Conservation (phyloP, 257 asterid genomes). For the Mitragyna speciosa region DNA sequence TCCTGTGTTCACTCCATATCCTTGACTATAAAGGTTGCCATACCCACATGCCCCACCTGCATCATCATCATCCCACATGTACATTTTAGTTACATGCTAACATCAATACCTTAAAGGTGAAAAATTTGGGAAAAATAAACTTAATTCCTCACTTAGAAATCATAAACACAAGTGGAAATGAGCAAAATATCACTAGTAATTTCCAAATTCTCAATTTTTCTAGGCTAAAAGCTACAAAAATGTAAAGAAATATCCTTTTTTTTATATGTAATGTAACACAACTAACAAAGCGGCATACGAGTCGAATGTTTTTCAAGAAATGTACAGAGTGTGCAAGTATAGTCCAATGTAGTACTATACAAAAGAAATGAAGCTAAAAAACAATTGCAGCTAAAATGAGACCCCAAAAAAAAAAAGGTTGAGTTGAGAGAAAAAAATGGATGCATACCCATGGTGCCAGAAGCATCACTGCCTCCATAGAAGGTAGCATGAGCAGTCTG, state of each 20-base stretch:
- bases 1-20: conserved; percentile 84
- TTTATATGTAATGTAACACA: too few species aligned
- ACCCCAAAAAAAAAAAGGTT: neutral
- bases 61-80: neutral
- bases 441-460: conserved; percentile 83
- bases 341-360: too few species aligned
- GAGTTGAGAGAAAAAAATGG: neutral
- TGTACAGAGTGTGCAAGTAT: too few species aligned
- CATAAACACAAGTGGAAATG: too few species aligned
- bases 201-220: too few species aligned
- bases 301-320: too few species aligned
- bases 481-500: conserved; percentile 80
- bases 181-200: too few species aligned
- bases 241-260: too few species aligned
- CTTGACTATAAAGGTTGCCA: conserved; percentile 85
- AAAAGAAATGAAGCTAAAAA: too few species aligned
- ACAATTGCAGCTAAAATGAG: neutral
- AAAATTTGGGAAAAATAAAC: neutral
- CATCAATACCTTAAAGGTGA: neutral
- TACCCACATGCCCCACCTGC: conserved; percentile 93
- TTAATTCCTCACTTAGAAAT: too few species aligned
- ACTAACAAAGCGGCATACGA: too few species aligned
- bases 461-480: conserved; percentile 88
- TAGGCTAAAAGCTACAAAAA: too few species aligned
- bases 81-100: neutral